Percentiles rank a stretch among this genome's conserved stretches.
phyloP scores from a whole-genome alignment of 1,284 basidiomycete genomes.

The Leucoagaricus sp. region DNA sequence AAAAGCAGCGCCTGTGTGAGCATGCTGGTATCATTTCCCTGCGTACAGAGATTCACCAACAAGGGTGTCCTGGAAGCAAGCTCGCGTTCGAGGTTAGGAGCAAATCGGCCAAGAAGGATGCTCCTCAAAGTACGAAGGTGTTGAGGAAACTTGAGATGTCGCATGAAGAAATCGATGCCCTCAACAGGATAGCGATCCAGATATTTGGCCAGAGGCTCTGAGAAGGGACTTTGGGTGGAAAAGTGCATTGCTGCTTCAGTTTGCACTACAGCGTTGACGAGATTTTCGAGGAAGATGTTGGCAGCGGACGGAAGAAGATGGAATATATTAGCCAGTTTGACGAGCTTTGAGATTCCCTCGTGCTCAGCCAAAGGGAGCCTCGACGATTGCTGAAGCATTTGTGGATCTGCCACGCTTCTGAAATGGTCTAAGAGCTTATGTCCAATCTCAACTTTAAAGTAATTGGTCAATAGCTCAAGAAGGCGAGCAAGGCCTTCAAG shows the following conservation, averaged over 20 bases:
- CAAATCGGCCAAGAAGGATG: constrained; percentile 77
- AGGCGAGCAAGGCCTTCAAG: constrained; percentile 96
- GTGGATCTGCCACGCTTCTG: constrained; percentile 83
- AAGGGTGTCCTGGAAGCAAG: constrained; percentile 64
- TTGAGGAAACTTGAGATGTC: constrained; percentile 72
- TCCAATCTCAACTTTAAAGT: constrained; percentile 99
- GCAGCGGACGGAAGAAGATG: constrained; percentile 93
- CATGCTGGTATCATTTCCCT: constrained; percentile 53
- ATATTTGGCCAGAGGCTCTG: constrained; percentile 90
- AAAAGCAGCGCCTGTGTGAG: constrained; percentile 74
- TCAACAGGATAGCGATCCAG: constrained; percentile 90
- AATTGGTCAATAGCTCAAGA: constrained; percentile 94
- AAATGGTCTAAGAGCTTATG: constrained; percentile 97
- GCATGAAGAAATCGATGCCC: constrained; percentile 84
- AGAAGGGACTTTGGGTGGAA: constrained; percentile 90
- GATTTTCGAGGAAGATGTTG: constrained; percentile 87
- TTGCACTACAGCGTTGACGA: constrained; percentile 89
- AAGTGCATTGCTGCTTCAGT: constrained; percentile 93
- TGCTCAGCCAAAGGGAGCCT: constrained; percentile 84
- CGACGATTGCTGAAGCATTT: constrained; percentile 81
- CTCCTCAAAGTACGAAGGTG: constrained; percentile 82
- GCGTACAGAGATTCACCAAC: constrained; percentile 64
- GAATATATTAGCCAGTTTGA: constrained; percentile 95
- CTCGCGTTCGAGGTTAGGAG: constrained; percentile 77
- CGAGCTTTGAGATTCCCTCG: constrained; percentile 91